Evolutionary conservation across 2,329 filamentous ascomycete species (phyloP).

Genomic region (Colletotrichum theobromicola): DNA sequence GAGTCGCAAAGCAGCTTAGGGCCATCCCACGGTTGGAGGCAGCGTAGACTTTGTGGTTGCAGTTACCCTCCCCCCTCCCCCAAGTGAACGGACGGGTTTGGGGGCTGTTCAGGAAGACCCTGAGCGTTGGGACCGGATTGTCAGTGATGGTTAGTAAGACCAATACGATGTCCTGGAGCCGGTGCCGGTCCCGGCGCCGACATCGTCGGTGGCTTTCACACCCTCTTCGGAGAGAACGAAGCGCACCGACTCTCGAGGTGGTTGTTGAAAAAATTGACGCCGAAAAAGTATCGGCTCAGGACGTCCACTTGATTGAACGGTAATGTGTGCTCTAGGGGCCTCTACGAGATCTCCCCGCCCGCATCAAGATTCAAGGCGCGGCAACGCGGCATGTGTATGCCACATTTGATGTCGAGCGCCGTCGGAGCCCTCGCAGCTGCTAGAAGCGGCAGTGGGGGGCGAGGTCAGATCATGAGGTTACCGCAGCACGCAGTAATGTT

Average conservation of each 20-base stretch:
- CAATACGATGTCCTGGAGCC: background rate
- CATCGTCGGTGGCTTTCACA: background rate
- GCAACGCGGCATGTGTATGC: background rate
- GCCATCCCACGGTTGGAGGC: background rate
- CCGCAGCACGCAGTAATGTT: too few relatives aligned
- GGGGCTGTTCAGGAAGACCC: background rate
- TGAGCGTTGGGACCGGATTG: background rate
- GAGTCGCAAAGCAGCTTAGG: background rate
- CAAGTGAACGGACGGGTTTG: too few relatives aligned
- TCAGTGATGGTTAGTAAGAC: background rate
- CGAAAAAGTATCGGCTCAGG: background rate
- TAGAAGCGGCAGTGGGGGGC: background rate
- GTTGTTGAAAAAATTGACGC: background rate
- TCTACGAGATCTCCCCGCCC: background rate
- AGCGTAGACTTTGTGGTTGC: background rate
- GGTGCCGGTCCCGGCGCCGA: background rate
- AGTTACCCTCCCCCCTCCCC: background rate
- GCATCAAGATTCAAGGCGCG: background rate
- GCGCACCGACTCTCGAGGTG: background rate
- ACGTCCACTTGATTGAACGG: background rate
- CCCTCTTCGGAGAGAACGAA: conserved; percentile 12
- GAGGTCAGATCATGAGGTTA: conserved; percentile 1
- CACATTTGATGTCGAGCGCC: background rate
- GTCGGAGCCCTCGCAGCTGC: background rate
- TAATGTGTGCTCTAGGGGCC: background rate